A percentile compares a stretch with the other conserved stretches of the same genome.
Evolutionary conservation across 2,329 filamentous ascomycete species (phyloP).

Genomic region (Botrytis pseudocinerea): DNA sequence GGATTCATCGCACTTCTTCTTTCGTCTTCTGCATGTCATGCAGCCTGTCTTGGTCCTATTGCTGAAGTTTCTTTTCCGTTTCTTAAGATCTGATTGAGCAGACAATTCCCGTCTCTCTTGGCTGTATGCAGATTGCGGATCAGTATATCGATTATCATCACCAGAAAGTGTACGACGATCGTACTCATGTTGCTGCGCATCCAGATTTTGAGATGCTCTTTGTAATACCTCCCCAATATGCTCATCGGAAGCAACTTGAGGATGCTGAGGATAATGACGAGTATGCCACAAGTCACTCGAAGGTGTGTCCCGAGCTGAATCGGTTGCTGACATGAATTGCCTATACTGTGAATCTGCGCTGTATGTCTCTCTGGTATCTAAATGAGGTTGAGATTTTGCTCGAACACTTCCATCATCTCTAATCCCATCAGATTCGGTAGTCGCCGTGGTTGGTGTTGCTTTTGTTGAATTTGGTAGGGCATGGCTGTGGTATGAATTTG

Average conservation of each 20-base stretch:
- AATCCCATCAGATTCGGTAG: constrained; percentile 41
- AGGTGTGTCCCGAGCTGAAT: constrained; percentile 31
- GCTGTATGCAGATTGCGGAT: constrained; percentile 43
- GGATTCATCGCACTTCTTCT: constrained; percentile 97
- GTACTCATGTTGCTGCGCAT: constrained; percentile 43
- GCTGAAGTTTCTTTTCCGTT: constrained; percentile 80
- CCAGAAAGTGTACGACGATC: constrained; percentile 42
- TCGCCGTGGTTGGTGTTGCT: constrained; percentile 38
- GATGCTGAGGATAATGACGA: constrained; percentile 45
- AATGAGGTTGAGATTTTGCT: constrained; percentile 44
- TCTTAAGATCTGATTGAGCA: constrained; percentile 63
- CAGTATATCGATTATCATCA: constrained; percentile 42
- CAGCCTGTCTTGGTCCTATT: constrained; percentile 96
- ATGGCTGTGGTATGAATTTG: constrained; percentile 43
- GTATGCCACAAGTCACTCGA: constrained; percentile 36
- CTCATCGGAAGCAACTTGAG: constrained; percentile 50
- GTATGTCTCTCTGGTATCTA: constrained; percentile 40
- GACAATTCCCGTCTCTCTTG: constrained; percentile 38
- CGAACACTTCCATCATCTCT: constrained; percentile 42
- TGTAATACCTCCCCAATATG: constrained; percentile 54
- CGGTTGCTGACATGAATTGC: constrained; percentile 31
- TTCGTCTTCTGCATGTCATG: constrained; percentile 84
- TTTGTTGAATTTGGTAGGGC: constrained; percentile 42
- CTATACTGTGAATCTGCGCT: constrained; percentile 34
- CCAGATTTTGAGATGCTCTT: constrained; percentile 47